Percentiles rank a stretch among this genome's conserved stretches.
phyloP scores from a whole-genome alignment of 176 grass and related monocot species.

The Oryza longistaminata region DNA sequence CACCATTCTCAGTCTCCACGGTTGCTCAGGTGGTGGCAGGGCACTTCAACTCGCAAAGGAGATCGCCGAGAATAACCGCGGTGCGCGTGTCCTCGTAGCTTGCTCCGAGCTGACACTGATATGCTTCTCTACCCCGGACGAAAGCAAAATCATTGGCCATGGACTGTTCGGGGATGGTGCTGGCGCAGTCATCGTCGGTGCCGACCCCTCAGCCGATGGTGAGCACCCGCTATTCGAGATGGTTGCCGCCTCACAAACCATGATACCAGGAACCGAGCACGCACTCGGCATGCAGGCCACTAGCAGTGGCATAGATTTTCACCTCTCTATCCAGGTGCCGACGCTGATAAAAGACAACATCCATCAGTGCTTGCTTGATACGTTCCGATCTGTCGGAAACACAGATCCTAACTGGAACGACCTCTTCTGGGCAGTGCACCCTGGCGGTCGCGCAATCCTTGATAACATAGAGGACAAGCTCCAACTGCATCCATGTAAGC shows the following conservation, averaged over 20 bases:
- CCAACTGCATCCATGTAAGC: constrained; percentile 41
- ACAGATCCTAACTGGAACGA: constrained; percentile 36
- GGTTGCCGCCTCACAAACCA: constrained; percentile 40
- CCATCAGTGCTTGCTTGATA: constrained; percentile 40
- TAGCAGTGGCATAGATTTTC: constrained; percentile 29
- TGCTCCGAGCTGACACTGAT: constrained; percentile 50
- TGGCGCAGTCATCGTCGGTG: neutral
- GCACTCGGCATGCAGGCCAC: constrained; percentile 41
- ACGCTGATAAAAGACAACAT: constrained; percentile 40
- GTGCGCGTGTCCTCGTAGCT: constrained; percentile 45
- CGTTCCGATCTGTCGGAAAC: constrained; percentile 12
- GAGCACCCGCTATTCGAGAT: constrained; percentile 54
- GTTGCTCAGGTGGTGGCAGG: constrained; percentile 41
- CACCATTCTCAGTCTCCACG: constrained; percentile 43
- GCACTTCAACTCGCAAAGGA: constrained; percentile 59
- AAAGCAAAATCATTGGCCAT: constrained; percentile 42
- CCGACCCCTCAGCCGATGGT: neutral
- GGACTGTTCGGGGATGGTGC: constrained; percentile 51
- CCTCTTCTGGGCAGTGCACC: constrained; percentile 57
- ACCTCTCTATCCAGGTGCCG: constrained; percentile 45
- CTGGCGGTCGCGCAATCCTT: constrained; percentile 31
- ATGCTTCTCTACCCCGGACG: constrained; percentile 40
- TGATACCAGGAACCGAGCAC: constrained; percentile 37
- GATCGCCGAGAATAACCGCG: constrained; percentile 58
- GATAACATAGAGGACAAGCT: constrained; percentile 48